Evolutionary conservation across 2,329 filamentous ascomycete genomes (phyloP).

Genomic region (Sporothrix brasiliensis): DNA sequence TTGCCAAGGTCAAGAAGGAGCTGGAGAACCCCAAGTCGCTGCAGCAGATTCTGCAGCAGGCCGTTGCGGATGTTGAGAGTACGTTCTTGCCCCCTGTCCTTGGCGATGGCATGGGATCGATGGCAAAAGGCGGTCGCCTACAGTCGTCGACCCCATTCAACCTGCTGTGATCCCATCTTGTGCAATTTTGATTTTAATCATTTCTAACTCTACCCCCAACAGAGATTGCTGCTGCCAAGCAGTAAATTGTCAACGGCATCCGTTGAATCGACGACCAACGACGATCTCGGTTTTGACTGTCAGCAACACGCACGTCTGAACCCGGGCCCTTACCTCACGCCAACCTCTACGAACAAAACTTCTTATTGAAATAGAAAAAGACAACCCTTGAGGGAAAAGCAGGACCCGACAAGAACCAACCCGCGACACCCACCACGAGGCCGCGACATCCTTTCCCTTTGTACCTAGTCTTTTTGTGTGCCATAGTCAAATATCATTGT

Average conservation of each 20-base stretch:
- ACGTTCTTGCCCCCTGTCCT: slow-evolving; percentile 40
- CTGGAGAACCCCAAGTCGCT: slow-evolving; percentile 96
- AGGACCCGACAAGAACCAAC: not conserved
- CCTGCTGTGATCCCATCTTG: too few species aligned
- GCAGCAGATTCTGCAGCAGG: slow-evolving; percentile 97
- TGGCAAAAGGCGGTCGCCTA: not conserved
- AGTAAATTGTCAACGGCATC: slow-evolving; percentile 53
- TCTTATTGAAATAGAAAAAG: slow-evolving; percentile 22
- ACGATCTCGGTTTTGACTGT: not conserved
- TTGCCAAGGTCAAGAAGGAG: slow-evolving; percentile 98
- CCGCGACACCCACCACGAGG: not conserved
- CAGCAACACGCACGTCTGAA: not conserved
- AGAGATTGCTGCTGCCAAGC: slow-evolving; percentile 67
- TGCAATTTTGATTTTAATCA: too few species aligned
- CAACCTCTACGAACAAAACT: slow-evolving; percentile 16
- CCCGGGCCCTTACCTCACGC: slow-evolving; percentile 3
- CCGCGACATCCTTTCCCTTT: slow-evolving; percentile 7
- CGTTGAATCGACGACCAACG: not conserved
- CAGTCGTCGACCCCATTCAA: not conserved
- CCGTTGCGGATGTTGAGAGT: slow-evolving; percentile 95
- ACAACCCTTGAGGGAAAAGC: slow-evolving; percentile 5
- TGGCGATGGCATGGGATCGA: not conserved
- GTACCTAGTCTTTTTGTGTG: slow-evolving; percentile 34
- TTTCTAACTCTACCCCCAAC: slow-evolving; percentile 43
- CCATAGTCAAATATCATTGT: slow-evolving; percentile 37